Percentiles rank a stretch among this genome's conserved stretches.
phyloP scores from a whole-genome alignment of 768 basidiomycete species.

The Boletus coccyginus region DNA sequence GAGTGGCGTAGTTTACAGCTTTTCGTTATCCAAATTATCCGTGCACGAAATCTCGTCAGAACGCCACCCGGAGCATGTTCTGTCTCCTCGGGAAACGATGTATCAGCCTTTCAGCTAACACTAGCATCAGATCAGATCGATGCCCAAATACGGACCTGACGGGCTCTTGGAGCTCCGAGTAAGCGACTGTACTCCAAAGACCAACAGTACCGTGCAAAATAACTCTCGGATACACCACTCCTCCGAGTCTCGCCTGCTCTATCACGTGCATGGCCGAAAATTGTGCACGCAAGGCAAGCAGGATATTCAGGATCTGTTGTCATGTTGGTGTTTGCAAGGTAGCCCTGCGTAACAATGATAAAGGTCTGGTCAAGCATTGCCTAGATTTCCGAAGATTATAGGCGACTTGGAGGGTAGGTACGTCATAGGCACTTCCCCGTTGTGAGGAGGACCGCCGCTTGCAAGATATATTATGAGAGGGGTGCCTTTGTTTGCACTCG shows the following conservation, averaged over 20 bases:
- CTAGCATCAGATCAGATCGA: slow-evolving; percentile 16
- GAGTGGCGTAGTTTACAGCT: slow-evolving; percentile 15
- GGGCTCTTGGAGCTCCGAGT: background rate
- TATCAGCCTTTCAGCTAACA: background rate
- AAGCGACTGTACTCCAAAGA: background rate
- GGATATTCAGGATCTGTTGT: slow-evolving; percentile 43
- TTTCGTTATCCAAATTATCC: background rate
- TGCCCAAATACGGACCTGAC: slow-evolving; percentile 3
- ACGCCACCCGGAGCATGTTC: slow-evolving; percentile 13
- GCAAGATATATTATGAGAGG: slow-evolving; percentile 59
- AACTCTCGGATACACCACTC: slow-evolving; percentile 31
- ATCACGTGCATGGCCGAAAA: slow-evolving; percentile 45
- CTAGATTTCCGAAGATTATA: slow-evolving; percentile 39
- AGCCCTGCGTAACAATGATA: slow-evolving; percentile 43
- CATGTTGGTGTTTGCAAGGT: slow-evolving; percentile 19
- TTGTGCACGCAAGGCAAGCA: slow-evolving; percentile 49
- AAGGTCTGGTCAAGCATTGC: slow-evolving; percentile 48
- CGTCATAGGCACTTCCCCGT: slow-evolving; percentile 37
- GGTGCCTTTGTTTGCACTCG: slow-evolving; percentile 26
- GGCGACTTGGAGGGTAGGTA: slow-evolving; percentile 36
- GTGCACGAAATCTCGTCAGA: slow-evolving; percentile 3
- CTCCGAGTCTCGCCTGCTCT: slow-evolving; percentile 22
- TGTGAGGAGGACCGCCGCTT: slow-evolving; percentile 45
- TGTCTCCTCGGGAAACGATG: slow-evolving; percentile 17
- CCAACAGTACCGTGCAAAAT: slow-evolving; percentile 35